These are phyloP conservation scores for Sporothrix globosa DNA, from an alignment of 2,329 filamentous ascomycete species.

Conservation along the genomic window DNA sequence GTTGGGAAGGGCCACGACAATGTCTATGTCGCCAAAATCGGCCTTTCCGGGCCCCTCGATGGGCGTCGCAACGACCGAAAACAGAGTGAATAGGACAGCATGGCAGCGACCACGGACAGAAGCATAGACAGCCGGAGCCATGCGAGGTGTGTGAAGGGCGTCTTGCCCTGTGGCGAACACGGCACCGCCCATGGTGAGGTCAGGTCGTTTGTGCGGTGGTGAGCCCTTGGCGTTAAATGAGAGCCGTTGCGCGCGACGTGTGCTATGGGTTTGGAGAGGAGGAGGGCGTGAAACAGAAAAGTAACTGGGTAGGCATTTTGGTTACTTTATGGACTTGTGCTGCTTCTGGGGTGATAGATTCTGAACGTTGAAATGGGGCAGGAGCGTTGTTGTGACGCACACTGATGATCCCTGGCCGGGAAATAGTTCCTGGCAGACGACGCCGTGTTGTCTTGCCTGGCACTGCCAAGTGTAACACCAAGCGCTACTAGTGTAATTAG, in stretches of 20 bases:
- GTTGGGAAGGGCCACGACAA: conserved; percentile 56
- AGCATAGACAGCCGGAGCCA: conserved; percentile 62
- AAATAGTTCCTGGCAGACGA: not conserved
- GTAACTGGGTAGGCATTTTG: not conserved
- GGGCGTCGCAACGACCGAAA: conserved; percentile 59
- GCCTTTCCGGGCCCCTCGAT: conserved; percentile 70
- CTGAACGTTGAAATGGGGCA: not conserved
- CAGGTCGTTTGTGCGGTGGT: not conserved
- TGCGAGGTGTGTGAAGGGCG: conserved; percentile 65
- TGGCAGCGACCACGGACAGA: conserved; percentile 53
- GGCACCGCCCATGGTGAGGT: conserved; percentile 65
- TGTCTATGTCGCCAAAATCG: conserved; percentile 73
- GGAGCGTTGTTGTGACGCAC: not conserved
- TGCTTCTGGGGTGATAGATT: not conserved
- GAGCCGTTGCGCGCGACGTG: not conserved
- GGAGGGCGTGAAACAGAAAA: too few species aligned
- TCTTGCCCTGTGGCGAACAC: conserved; percentile 56
- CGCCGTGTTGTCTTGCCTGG: not conserved
- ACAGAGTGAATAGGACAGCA: conserved; percentile 55
- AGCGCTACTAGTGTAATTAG: not conserved
- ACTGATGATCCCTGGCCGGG: not conserved
- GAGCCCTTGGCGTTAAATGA: not conserved
- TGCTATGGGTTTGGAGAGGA: not conserved
- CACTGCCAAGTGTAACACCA: not conserved
- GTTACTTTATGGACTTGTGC: not conserved